phyloP scores from a whole-genome alignment of 257 asterid genomes.

The Apocynum venetum region DNA sequence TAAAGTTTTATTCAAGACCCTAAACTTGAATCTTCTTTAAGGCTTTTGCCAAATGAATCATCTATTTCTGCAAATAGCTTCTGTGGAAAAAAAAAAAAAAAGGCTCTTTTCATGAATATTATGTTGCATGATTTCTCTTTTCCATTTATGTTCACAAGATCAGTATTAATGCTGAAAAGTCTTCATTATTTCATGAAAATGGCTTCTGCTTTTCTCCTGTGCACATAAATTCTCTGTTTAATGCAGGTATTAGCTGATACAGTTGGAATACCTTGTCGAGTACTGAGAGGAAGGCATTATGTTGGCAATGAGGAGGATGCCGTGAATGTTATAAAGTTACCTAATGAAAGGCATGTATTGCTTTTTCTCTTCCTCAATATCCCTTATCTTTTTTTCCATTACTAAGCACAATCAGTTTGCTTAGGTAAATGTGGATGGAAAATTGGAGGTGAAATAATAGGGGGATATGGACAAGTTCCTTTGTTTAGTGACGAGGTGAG shows the following conservation, averaged over 20 bases:
- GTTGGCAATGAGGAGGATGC: slow-evolving; percentile 97
- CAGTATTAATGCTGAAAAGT: background rate
- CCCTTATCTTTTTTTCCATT: background rate
- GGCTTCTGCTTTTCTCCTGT: slow-evolving; percentile 2
- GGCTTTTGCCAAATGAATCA: background rate
- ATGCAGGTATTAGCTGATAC: slow-evolving; percentile 89
- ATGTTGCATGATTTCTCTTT: background rate
- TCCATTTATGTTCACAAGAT: background rate
- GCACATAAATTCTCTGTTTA: slow-evolving; percentile 14
- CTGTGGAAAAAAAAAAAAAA: background rate
- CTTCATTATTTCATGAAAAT: background rate
- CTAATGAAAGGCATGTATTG: slow-evolving; percentile 65
- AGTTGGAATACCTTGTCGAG: slow-evolving; percentile 90
- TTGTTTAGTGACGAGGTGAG: background rate
- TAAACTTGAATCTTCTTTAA: background rate
- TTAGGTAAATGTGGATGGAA: background rate
- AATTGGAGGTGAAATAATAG: background rate
- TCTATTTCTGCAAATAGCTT: background rate
- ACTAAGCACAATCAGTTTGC: background rate
- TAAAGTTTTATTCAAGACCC: background rate
- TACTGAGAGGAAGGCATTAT: slow-evolving; percentile 90
- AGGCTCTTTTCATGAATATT: slow-evolving; percentile 4
- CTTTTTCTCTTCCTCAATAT: background rate
- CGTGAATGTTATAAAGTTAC: slow-evolving; percentile 75
- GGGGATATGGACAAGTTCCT: background rate